Evolutionary conservation across 2,329 filamentous ascomycete species (phyloP).

Genomic region (Tympanopsis confertula): DNA sequence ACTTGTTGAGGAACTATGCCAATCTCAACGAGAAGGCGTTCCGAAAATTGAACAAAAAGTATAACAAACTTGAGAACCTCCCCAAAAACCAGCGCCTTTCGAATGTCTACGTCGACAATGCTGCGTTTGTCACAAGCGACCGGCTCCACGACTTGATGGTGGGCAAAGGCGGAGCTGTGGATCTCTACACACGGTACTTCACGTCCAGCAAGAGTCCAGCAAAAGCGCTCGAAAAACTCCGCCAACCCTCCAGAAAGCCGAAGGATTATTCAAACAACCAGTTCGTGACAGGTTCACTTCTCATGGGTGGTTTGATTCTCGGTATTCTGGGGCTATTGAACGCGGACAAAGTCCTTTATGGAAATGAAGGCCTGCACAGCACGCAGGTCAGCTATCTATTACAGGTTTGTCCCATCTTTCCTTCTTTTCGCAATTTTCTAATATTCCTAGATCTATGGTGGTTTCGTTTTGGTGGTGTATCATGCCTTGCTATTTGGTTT

Average conservation of each 20-base stretch:
- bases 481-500: conserved; percentile 77
- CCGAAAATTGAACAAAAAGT: conserved; percentile 97
- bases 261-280: not conserved
- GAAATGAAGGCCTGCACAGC: too few relatives aligned
- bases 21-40: conserved; percentile 86
- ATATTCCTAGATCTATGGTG: conserved; percentile 80
- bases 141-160: conserved; percentile 70
- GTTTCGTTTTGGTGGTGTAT: conserved; percentile 76
- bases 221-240: conserved; percentile 1
- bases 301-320: not conserved
- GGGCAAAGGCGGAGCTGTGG: too few relatives aligned
- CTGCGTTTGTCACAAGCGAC: conserved; percentile 86
- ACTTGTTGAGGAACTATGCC: conserved; percentile 84
- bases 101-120: conserved; percentile 79
- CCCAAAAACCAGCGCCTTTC: conserved; percentile 68
- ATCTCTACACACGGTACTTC: not conserved
- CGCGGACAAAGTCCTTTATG: too few relatives aligned
- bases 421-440: conserved; percentile 47
- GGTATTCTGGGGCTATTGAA: too few relatives aligned
- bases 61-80: conserved; percentile 81
- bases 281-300: not conserved
- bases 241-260: not conserved
- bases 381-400: conserved; percentile 1
- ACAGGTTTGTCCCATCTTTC: conserved; percentile 31
- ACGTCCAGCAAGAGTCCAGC: too few relatives aligned